These are phyloP conservation scores for Gossypium raimondii DNA, from an alignment of 345 rosid species.

Conservation along the genomic window DNA sequence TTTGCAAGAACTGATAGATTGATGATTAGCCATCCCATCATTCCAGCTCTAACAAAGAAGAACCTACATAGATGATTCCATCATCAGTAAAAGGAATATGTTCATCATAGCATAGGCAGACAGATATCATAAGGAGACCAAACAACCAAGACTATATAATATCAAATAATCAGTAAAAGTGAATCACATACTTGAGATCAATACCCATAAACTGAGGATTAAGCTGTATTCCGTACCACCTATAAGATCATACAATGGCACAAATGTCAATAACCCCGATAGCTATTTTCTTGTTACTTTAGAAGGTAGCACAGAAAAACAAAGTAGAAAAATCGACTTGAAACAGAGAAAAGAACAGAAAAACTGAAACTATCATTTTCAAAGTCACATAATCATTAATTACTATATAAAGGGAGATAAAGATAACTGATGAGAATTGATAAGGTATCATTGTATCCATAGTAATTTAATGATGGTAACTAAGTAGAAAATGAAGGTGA, in stretches of 20 bases:
- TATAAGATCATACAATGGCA: constrained; percentile 27
- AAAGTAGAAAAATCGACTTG: neutral
- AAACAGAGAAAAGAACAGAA: constrained; percentile 10
- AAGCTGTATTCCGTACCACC: constrained; percentile 95
- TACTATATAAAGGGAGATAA: neutral
- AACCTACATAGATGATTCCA: constrained; percentile 43
- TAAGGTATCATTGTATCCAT: neutral
- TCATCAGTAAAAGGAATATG: constrained; percentile 12
- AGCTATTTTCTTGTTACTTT: neutral
- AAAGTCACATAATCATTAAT: neutral
- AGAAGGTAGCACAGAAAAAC: neutral
- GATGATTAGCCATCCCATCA: constrained; percentile 97
- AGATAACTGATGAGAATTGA: neutral
- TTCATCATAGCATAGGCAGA: constrained; percentile 2
- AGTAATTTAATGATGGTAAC: neutral
- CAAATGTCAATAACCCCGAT: constrained; percentile 3
- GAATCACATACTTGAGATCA: constrained; percentile 79
- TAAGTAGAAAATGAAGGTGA: neutral
- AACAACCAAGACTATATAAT: neutral
- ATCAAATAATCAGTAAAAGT: neutral
- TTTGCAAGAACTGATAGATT: constrained; percentile 78
- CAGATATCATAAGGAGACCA: neutral
- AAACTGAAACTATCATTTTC: constrained; percentile 9
- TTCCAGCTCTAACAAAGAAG: constrained; percentile 94
- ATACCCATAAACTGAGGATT: constrained; percentile 80